Base-by-base conservation (phyloP, 495 filamentous ascomycete species). In the Lophium mytilinum region DNA sequence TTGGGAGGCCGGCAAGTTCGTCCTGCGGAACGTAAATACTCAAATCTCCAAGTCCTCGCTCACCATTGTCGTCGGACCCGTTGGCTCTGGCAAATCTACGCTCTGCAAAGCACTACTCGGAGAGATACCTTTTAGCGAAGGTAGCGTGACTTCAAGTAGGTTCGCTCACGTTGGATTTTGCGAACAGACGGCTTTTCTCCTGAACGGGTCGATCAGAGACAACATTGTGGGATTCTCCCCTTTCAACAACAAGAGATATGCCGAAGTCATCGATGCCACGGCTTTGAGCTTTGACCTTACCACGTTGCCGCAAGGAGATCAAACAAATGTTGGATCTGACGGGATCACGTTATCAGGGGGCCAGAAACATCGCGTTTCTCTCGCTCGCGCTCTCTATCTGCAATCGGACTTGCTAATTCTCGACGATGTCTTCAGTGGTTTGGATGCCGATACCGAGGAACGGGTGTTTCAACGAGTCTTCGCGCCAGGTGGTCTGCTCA, bases 361-460 rank as follows among this genome's bases (percentile, higher is more conserved):
- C 0, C 84, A 86, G 62, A 80, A 80, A 53, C 82, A 85, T 53
- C 77, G 84, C 37, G 46, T 86, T 66, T 62, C 68, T 14, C 64
- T 77, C 4, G 75, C 75, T 9, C 62, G 75, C 33, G 73, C 75
- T 15, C 37, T 77, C 54, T 89, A 96, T 37, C 87, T 83, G 43
- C 85, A 96, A 65, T 89, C 93, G 15, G 94, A 92, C 73, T 87
- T 98, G 62, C 76, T 98, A 0, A 72, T 98, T 3, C 80, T 98
- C n/a, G 93, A 98, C 65, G 93, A 98, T 71, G 89, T 90, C 18
- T 96, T 93, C 0, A 88, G 83, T 39, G 93, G 90, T 0, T 75
- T 98, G 19, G 93, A 98, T 71, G 95, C 92, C 49, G 91, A 91
- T 66, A 90, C 87, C 14, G 93, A 96, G 72, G 89, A 88, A 30